phyloP scores from a whole-genome alignment of 495 filamentous ascomycete genomes.

The Pseudevernia furfuracea region DNA sequence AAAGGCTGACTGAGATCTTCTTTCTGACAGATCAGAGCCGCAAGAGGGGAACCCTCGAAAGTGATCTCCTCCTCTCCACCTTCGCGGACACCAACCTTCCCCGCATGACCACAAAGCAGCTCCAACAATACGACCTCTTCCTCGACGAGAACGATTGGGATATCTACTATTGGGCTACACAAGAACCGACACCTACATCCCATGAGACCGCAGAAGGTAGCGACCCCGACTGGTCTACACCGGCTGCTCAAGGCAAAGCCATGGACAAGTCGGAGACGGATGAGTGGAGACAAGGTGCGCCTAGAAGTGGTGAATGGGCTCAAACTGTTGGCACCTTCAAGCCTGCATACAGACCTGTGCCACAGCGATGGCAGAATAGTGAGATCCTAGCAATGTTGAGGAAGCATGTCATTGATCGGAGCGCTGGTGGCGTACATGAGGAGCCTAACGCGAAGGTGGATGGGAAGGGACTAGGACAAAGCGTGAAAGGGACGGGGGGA shows the following conservation, averaged over 20 bases:
- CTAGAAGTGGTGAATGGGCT: slow-evolving; percentile 77
- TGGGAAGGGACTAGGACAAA: slow-evolving; percentile 25
- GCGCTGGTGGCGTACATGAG: slow-evolving; percentile 45
- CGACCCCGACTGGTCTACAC: slow-evolving; percentile 23
- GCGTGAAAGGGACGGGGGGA: slow-evolving; percentile 31
- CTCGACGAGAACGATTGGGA: slow-evolving; percentile 99
- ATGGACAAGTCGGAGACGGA: slow-evolving; percentile 44
- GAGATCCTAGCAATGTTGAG: slow-evolving; percentile 70
- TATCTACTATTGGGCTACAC: slow-evolving; percentile 99
- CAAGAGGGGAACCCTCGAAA: slow-evolving; percentile 92
- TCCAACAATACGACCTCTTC: slow-evolving; percentile 83
- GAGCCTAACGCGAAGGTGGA: slow-evolving; percentile 33
- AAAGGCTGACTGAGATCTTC: slow-evolving; percentile 12
- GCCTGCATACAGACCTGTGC: slow-evolving; percentile 88
- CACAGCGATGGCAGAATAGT: slow-evolving; percentile 71
- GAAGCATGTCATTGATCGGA: slow-evolving; percentile 64
- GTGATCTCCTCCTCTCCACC: slow-evolving; percentile 90
- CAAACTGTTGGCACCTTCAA: slow-evolving; percentile 93
- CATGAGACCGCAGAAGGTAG: slow-evolving; percentile 30
- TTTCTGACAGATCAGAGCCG: slow-evolving; percentile 73
- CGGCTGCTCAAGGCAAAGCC: slow-evolving; percentile 30
- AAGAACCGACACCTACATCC: slow-evolving; percentile 55
- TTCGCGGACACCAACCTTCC: slow-evolving; percentile 76
- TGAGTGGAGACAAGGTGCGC: slow-evolving; percentile 45
- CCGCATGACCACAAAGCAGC: slow-evolving; percentile 62